Base-by-base conservation (phyloP, 1,284 basidiomycete genomes). In the Rugosomyces carneus region DNA sequence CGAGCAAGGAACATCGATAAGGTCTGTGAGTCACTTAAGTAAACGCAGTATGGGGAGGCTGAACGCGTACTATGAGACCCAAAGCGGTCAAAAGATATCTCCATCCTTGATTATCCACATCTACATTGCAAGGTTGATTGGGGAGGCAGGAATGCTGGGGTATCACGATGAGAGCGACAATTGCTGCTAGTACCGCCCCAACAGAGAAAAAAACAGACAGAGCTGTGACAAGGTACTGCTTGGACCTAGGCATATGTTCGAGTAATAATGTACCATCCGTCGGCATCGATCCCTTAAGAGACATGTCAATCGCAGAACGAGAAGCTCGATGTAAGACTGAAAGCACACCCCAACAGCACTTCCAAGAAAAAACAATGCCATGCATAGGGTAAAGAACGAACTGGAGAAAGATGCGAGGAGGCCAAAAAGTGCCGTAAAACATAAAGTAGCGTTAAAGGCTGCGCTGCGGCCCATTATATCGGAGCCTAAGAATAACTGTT, bases 121-220 rank as follows among this genome's bases (percentile, higher is more conserved):
- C 70, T 9, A 86, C 74, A 58, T 88, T 79, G 61, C 89, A 92
- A 1, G 69, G 60, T 15, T 60, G 59, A 1, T 65, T 51, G 20
- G 68, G 64, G 1, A 72, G 65, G 60, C 93, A 97, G 1, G 89
- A 90, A 53, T 81, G 72, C 13, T 74, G 67, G 0, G 93, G 93
- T 26, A 97, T 77, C 40, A 93, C 74, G 23, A 85, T 48, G 24
- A 93, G 75, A 23, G 81, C 89, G 29, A 93, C 78, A 7, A 90
- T 62, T 0, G 93, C 90, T 1, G 90, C 75, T 5, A 95, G 62
- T 20, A 96, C 90, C 0, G 93, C 83, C 35, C 93, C 93, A 38
- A 95, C 69, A 2, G 91, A 93, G 71, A 96, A 96, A 72, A 98
- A 99, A 16, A 96, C 81, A 4, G 92, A 95, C n/a, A 98, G 77